phyloP scores from a whole-genome alignment of 2,329 filamentous ascomycete genomes.

The Helotiales sp. region DNA sequence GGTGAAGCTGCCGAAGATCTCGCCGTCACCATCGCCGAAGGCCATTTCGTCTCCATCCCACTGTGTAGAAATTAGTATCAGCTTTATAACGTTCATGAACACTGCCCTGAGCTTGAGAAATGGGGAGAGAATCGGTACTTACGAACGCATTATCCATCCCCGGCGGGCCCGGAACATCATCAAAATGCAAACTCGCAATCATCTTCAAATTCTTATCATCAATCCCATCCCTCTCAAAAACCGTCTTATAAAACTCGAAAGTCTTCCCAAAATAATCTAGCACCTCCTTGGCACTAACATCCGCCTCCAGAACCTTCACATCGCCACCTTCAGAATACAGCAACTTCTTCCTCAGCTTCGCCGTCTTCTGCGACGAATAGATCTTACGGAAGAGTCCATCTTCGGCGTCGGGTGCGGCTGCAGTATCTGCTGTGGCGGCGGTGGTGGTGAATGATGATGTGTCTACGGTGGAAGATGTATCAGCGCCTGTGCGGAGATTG shows the following conservation, averaged over 20 bases:
- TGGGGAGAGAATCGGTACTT: background rate
- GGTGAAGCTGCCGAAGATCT: constrained; percentile 57
- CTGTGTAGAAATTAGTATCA: background rate
- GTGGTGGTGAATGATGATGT: background rate
- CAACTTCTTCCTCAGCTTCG: constrained; percentile 23
- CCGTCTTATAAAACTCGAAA: constrained; percentile 54
- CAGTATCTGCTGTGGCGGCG: background rate
- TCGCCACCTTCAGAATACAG: constrained; percentile 22
- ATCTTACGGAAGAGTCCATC: constrained; percentile 12
- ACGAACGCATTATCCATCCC: constrained; percentile 57
- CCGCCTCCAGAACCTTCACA: background rate
- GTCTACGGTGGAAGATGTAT: background rate
- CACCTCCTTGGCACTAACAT: constrained; percentile 49
- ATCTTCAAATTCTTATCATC: constrained; percentile 57
- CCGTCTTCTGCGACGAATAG: constrained; percentile 23
- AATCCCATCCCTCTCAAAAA: constrained; percentile 57
- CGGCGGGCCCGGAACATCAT: constrained; percentile 48
- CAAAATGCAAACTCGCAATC: constrained; percentile 59
- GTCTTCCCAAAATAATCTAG: constrained; percentile 57
- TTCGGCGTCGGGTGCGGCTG: constrained; percentile 9
- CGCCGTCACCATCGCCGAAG: constrained; percentile 57
- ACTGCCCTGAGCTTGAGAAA: background rate
- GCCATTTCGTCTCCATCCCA: constrained; percentile 61
- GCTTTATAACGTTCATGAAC: no score
- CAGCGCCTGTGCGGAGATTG: constrained; percentile 7